phyloP scores from a whole-genome alignment of 2,329 filamentous ascomycete species.

The Monilinia aucupariae region DNA sequence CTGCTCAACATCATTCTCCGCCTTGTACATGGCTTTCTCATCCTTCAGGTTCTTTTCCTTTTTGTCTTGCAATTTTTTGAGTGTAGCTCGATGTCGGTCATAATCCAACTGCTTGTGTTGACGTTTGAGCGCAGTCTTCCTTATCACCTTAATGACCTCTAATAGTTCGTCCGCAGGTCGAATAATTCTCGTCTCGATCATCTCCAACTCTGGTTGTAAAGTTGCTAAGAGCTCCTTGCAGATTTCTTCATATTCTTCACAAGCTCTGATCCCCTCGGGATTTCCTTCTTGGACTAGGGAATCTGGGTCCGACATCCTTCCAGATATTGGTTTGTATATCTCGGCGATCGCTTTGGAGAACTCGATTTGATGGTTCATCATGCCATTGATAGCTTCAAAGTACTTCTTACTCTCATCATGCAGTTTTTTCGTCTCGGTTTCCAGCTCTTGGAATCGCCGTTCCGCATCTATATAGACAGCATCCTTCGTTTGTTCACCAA shows the following conservation, averaged over 20 bases:
- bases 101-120: conserved; percentile 98
- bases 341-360: conserved; percentile 95
- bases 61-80: conserved; percentile 97
- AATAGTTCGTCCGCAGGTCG: conserved; percentile 88
- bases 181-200: conserved; percentile 91
- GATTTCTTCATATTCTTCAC: conserved; percentile 91
- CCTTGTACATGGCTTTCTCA: conserved; percentile 94
- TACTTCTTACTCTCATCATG: conserved; percentile 98
- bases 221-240: conserved; percentile 87
- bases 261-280: conserved; percentile 85
- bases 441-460: conserved; percentile 86
- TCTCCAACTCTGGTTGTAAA: conserved; percentile 85
- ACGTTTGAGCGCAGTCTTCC: conserved; percentile 81
- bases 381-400: conserved; percentile 95
- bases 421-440: conserved; percentile 91
- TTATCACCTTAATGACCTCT: conserved; percentile 91
- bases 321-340: conserved; percentile 97
- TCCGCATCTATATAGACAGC: conserved; percentile 92
- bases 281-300: conserved; percentile 78
- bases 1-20: conserved; percentile 83
- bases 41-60: conserved; percentile 96
- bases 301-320: conserved; percentile 87
- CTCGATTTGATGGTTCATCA: conserved; percentile 95
- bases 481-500: conserved; percentile 94
- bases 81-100: conserved; percentile 72